phyloP scores from a whole-genome alignment of 805 yeast species.

The Metschnikowia reukaufii region DNA sequence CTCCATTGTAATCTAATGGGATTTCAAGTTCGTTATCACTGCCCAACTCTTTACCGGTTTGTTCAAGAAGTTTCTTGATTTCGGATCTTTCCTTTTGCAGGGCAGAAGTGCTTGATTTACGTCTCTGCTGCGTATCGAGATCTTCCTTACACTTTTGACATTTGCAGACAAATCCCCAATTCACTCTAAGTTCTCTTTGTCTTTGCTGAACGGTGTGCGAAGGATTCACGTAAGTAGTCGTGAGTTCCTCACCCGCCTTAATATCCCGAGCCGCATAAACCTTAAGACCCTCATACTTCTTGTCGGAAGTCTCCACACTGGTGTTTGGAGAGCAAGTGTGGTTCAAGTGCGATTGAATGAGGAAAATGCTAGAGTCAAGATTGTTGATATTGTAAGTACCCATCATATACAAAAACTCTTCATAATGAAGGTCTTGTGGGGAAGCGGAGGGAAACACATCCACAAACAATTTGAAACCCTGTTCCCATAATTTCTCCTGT shows the following conservation, averaged over 20 bases:
- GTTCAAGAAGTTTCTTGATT: constrained; percentile 47
- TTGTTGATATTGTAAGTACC: constrained; percentile 79
- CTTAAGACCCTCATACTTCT: constrained; percentile 54
- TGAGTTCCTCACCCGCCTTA: constrained; percentile 63
- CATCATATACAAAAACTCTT: constrained; percentile 57
- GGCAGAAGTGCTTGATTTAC: constrained; percentile 40
- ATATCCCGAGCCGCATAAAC: constrained; percentile 56
- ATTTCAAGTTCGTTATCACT: constrained; percentile 43
- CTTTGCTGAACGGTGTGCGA: constrained; percentile 60
- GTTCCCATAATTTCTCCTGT: constrained; percentile 57
- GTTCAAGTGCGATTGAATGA: constrained; percentile 67
- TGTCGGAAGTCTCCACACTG: constrained; percentile 44
- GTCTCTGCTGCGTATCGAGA: constrained; percentile 41
- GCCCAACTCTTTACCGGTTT: constrained; percentile 39
- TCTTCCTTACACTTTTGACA: constrained; percentile 69
- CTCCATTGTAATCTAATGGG: constrained; percentile 38
- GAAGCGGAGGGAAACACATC: constrained; percentile 47
- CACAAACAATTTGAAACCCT: constrained; percentile 52
- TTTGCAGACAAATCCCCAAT: constrained; percentile 77
- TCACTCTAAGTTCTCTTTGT: constrained; percentile 61
- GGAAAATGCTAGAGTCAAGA: constrained; percentile 59
- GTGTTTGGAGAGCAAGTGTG: constrained; percentile 78
- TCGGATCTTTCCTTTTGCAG: constrained; percentile 31
- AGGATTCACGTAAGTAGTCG: constrained; percentile 71
- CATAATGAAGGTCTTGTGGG: constrained; percentile 36